Percentiles rank a stretch among this genome's conserved stretches.
Evolutionary conservation across 306 rosid species (phyloP).

Genomic region (Lablab purpureus): DNA sequence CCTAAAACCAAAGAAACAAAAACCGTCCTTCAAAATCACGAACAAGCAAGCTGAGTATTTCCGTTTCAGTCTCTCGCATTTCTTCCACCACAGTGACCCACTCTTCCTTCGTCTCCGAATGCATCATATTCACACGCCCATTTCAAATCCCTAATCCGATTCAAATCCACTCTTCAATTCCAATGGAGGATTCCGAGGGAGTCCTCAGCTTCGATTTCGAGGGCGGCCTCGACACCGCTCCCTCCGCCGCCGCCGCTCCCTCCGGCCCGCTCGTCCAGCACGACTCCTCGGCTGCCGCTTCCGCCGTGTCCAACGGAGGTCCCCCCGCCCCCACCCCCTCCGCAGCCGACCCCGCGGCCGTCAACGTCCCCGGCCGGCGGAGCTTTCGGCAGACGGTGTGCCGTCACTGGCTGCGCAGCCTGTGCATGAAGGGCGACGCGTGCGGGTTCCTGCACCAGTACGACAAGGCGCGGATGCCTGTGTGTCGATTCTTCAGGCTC

Average conservation of each 20-base stretch:
- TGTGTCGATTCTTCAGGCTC: constrained; percentile 87
- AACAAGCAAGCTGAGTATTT: not conserved
- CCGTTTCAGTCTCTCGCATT: not conserved
- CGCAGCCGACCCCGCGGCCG: constrained; percentile 15
- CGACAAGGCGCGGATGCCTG: constrained; percentile 97
- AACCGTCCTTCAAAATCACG: not conserved
- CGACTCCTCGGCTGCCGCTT: constrained; percentile 52
- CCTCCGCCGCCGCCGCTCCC: constrained; percentile 54
- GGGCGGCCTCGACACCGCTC: constrained; percentile 85
- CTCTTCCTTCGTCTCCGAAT: constrained; percentile 10
- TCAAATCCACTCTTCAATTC: not conserved
- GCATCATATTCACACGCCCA: not conserved
- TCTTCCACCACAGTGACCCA: not conserved
- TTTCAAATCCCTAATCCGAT: constrained; percentile 47
- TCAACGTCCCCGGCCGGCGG: constrained; percentile 61
- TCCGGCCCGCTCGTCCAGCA: constrained; percentile 58
- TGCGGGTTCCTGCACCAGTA: constrained; percentile 98
- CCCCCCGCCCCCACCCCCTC: constrained; percentile 37
- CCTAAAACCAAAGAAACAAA: not conserved
- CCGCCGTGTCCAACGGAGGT: constrained; percentile 48
- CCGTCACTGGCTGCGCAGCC: constrained; percentile 94
- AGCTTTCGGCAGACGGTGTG: constrained; percentile 99
- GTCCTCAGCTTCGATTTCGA: constrained; percentile 98
- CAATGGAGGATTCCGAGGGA: constrained; percentile 97
- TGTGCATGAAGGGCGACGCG: constrained; percentile 98